Conservation (phyloP, 2,329 filamentous ascomycete species). For the Pseudopyricularia cyperi region DNA sequence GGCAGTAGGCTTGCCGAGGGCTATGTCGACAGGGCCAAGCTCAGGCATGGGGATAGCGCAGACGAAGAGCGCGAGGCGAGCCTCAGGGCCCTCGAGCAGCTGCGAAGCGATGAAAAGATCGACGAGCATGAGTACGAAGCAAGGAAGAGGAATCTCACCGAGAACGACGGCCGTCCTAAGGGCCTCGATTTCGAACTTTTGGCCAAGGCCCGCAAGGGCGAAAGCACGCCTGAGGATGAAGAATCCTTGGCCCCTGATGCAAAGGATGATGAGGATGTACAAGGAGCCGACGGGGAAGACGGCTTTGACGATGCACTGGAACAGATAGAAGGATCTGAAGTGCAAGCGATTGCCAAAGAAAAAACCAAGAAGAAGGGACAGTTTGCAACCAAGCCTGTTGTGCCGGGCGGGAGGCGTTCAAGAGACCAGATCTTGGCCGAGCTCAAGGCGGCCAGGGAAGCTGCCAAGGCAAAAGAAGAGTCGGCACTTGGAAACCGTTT, state of each 20-base stretch:
- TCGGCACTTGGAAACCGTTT: conserved; percentile 45
- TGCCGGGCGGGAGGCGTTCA: conserved; percentile 46
- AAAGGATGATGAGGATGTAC: conserved; percentile 15
- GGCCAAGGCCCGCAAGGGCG: conserved; percentile 41
- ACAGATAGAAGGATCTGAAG: conserved; percentile 38
- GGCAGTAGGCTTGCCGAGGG: conserved; percentile 68
- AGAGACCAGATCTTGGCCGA: conserved; percentile 56
- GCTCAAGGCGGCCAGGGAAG: conserved; percentile 48
- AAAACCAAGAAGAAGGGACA: conserved; percentile 47
- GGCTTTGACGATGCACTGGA: conserved; percentile 54
- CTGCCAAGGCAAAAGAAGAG: conserved; percentile 40
- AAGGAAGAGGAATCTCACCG: conserved; percentile 51
- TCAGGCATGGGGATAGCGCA: conserved; percentile 37
- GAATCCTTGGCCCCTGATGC: conserved; percentile 14
- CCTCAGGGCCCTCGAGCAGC: conserved; percentile 68
- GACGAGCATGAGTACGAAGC: conserved; percentile 56
- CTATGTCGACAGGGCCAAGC: conserved; percentile 70
- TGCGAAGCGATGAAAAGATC: conserved; percentile 73
- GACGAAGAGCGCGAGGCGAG: conserved; percentile 46
- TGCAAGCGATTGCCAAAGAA: conserved; percentile 38
- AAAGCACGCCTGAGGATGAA: conserved; percentile 42
- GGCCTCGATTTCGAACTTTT: conserved; percentile 78
- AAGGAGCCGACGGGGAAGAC: conserved; percentile 21
- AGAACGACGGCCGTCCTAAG: conserved; percentile 83
- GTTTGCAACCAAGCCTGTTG: conserved; percentile 37